Evolutionary conservation across 805 yeast genomes (phyloP), one percentile per base, ranked within the genome.

Genomic region (Metschnikowia dekortorum): DNA sequence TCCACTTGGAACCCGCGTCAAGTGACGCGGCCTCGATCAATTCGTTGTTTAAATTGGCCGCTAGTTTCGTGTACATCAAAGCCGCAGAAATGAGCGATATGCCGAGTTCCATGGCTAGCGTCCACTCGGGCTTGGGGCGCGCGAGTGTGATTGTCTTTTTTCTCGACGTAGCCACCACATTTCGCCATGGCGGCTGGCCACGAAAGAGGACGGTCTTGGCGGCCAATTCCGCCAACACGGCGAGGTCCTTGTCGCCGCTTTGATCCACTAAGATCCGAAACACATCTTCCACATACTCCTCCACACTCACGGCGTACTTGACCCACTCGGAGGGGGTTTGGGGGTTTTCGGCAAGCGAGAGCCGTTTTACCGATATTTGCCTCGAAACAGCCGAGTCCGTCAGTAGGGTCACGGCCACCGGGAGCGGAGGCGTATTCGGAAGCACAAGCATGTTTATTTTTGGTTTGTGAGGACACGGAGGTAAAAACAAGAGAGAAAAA

Each of bases 31-130:
- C 41, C 18, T 67, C 74, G n/a, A 73, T 67, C 30, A 72, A 52
- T 28, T 68, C 73, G 51, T 68, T 66, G 13, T 64, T 60, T 41
- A 70, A 53, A 41, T 70, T 71, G 9, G 73, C 65, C 1, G 74
- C 77, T 5, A 73, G 57, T 34, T 60, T 52, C 8, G 61, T 60
- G 49, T 72, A 71, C 9, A 62, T 50, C 31, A 71, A 61, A 0
- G 70, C 51, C 6, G 61, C 51, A 0, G 75, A 52, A 0, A 65
- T 44, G 1, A 67, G 31, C 2, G 59, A 52, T 10, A 61, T 52
- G 43, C 66, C 66, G 8, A 71, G 52, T 49, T 73, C 78, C 37
- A 64, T 49, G 8, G 53, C 46, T 14, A 73, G 52, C 8, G 59
- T 57, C 78, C 78, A 73, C 4, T 42, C 45, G 8, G 16, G 2